A percentile compares a stretch with the other conserved stretches of the same genome.
Evolutionary conservation across 192 early-diverging fungal species (phyloP).

Genomic region (Umbelopsis sp.): DNA sequence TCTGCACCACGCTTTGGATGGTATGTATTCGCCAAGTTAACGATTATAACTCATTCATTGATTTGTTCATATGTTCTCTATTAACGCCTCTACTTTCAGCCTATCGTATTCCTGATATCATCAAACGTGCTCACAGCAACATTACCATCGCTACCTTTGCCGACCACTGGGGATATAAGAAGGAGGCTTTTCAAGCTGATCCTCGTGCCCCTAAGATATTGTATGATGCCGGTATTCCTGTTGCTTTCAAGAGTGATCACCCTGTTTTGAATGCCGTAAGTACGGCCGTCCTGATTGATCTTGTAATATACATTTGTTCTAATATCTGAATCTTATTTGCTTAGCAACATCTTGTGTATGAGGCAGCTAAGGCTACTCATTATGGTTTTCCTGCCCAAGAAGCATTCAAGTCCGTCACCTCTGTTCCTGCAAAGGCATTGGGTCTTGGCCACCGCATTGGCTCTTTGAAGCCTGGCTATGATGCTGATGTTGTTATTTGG

Average conservation of each 20-base stretch:
- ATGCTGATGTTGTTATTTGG: conserved; percentile 85
- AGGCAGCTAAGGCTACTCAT: conserved; percentile 72
- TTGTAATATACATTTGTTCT: background rate
- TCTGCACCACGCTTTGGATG: conserved; percentile 78
- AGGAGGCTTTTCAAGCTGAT: conserved; percentile 73
- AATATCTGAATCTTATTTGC: background rate
- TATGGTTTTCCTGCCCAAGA: conserved; percentile 66
- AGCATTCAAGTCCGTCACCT: conserved; percentile 67
- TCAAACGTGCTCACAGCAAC: conserved; percentile 58
- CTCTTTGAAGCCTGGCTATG: conserved; percentile 61
- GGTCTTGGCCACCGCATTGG: conserved; percentile 73
- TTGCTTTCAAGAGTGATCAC: conserved; percentile 80
- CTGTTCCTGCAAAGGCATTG: conserved; percentile 67
- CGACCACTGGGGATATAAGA: conserved; percentile 69
- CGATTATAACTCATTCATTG: too few relatives aligned
- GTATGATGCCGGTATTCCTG: conserved; percentile 66
- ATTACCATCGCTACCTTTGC: conserved; percentile 75
- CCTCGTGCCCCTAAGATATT: conserved; percentile 62
- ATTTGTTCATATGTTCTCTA: background rate
- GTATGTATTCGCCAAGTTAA: background rate
- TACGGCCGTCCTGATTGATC: background rate
- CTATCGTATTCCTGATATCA: conserved; percentile 64
- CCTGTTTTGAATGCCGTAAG: conserved; percentile 67
- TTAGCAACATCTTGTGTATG: conserved; percentile 68
- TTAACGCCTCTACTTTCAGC: conserved; percentile 30